Conservation (phyloP, 78 protist genomes). For the Pigoraptor vietnamica region DNA sequence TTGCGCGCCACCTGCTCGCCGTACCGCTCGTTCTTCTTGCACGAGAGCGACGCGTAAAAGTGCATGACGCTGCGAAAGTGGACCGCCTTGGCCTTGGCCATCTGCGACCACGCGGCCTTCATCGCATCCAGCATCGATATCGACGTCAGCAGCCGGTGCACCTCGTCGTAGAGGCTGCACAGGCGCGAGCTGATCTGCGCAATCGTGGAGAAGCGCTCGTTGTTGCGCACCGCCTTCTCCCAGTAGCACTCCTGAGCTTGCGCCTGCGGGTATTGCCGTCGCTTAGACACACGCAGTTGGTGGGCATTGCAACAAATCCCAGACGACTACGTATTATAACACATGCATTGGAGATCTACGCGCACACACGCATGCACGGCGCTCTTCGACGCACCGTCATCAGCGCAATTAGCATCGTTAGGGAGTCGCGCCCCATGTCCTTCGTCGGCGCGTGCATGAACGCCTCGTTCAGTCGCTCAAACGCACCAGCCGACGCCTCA, state of each 20-base stretch:
- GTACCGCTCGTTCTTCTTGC: not conserved
- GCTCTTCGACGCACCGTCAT: not conserved
- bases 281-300: too few species aligned
- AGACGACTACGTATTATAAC: too few species aligned
- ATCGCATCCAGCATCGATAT: too few species aligned
- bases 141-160: not conserved
- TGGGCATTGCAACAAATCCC: too few species aligned
- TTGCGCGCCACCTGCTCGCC: not conserved
- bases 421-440: not conserved
- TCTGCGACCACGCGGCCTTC: not conserved
- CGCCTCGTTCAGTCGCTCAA: not conserved
- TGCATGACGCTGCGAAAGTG: not conserved
- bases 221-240: not conserved
- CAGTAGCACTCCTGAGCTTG: not conserved
- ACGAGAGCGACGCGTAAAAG: not conserved
- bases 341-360: too few species aligned
- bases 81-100: not conserved
- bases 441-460: not conserved
- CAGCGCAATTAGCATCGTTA: not conserved
- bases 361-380: not conserved
- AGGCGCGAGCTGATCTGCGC: not conserved
- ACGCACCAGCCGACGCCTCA: not conserved
- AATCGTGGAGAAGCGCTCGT: not conserved
- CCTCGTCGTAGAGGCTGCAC: not conserved
- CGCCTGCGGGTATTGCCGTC: too few species aligned